Percentiles rank a stretch among this genome's conserved stretches.
Conservation (phyloP, 139 green algal species). For the Pycnococcus provasolii region DNA sequence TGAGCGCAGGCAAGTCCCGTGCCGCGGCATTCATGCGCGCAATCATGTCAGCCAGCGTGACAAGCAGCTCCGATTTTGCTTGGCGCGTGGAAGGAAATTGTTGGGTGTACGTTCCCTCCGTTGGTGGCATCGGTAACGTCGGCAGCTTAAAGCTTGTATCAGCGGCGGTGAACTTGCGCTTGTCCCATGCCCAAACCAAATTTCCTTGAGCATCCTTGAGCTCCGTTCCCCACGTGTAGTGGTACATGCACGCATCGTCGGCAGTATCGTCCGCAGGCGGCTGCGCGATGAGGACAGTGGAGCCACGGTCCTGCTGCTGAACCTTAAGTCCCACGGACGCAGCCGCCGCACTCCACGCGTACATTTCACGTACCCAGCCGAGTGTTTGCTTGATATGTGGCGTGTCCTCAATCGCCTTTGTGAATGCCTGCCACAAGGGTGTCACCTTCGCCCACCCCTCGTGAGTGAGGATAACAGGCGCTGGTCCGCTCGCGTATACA, state of each 20-base stretch:
- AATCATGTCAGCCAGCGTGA: not conserved
- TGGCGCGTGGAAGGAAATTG: too few relatives aligned
- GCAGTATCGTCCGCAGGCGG: slow-evolving; percentile 57
- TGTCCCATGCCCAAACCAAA: slow-evolving; percentile 11
- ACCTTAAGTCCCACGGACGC: slow-evolving; percentile 9
- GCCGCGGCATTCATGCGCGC: not conserved
- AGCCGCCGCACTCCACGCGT: slow-evolving; percentile 47
- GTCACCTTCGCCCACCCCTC: slow-evolving; percentile 44
- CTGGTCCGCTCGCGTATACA: slow-evolving; percentile 43
- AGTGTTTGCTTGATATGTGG: slow-evolving; percentile 42
- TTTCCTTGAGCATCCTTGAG: not conserved
- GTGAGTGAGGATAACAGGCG: slow-evolving; percentile 50
- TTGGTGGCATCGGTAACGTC: too few relatives aligned
- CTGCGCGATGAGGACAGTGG: slow-evolving; percentile 50
- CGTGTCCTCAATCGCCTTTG: slow-evolving; percentile 62
- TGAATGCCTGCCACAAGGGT: slow-evolving; percentile 62
- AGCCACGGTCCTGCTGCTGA: not conserved
- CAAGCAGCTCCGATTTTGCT: not conserved
- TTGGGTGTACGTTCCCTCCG: too few relatives aligned
- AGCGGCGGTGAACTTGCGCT: slow-evolving; percentile 2
- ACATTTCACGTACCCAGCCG: slow-evolving; percentile 79
- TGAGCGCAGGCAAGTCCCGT: not conserved
- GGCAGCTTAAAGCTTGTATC: not conserved
- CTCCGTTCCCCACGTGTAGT: slow-evolving; percentile 76
- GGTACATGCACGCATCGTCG: slow-evolving; percentile 54